phyloP scores from a whole-genome alignment of 2,329 filamentous ascomycete genomes.

The Didymella pinodella region DNA sequence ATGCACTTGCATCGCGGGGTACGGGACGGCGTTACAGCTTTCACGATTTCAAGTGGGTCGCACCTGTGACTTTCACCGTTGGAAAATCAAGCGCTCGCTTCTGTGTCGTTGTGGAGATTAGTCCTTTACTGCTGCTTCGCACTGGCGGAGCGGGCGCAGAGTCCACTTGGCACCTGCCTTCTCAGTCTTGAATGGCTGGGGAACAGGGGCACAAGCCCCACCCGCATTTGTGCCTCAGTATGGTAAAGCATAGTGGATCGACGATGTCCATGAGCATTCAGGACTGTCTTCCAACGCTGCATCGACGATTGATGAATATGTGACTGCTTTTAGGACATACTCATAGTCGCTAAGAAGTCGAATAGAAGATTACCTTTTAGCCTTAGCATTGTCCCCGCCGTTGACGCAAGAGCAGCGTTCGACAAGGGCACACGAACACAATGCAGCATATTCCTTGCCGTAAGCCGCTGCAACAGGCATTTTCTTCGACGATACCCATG shows the following conservation, averaged over 20 bases:
- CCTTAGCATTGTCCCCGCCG: not conserved
- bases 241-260: constrained; percentile 6
- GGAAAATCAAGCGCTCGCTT: constrained; percentile 31
- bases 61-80: constrained; percentile 28
- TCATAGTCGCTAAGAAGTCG: constrained; percentile 2
- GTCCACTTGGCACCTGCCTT: constrained; percentile 26
- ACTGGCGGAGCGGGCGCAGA: constrained; percentile 25
- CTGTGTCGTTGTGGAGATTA: constrained; percentile 32
- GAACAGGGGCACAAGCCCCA: constrained; percentile 19
- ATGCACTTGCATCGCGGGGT: constrained; percentile 34
- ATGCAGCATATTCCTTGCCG: constrained; percentile 13
- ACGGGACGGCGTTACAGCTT: constrained; percentile 25
- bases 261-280: constrained; percentile 5
- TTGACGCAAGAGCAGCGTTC: constrained; percentile 22
- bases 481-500: constrained; percentile 4
- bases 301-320: constrained; percentile 2
- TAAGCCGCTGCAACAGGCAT: constrained; percentile 19
- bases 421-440: constrained; percentile 10
- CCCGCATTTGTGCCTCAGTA: constrained; percentile 15
- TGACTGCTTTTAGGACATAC: not conserved
- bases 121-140: constrained; percentile 21
- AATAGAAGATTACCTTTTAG: not conserved
- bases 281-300: constrained; percentile 3
- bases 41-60: constrained; percentile 35
- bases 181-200: constrained; percentile 22